A percentile compares a stretch with the other conserved stretches of the same genome.
These are phyloP conservation scores for Ophiorrhiza pumila DNA, from an alignment of 257 asterid genomes.

Conservation along the genomic window DNA sequence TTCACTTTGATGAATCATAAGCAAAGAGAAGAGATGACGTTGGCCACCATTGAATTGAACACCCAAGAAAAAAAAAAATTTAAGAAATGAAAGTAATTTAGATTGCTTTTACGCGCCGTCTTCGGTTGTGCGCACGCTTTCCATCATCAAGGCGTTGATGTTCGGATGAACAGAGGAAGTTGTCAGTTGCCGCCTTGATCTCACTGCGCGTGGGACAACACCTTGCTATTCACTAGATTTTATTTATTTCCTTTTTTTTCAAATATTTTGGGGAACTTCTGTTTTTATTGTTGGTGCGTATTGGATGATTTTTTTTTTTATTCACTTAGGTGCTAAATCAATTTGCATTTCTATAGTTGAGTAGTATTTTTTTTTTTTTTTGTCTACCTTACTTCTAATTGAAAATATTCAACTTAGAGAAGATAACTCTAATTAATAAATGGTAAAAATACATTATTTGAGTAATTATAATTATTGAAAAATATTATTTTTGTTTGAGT, in stretches of 20 bases:
- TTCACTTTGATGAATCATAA: constrained; percentile 13
- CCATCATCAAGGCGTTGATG: background rate
- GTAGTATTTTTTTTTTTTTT: too few relatives aligned
- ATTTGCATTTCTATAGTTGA: too few relatives aligned
- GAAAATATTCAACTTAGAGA: too few relatives aligned
- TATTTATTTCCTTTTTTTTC: background rate
- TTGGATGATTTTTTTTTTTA: too few relatives aligned
- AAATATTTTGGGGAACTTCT: background rate
- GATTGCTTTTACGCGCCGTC: constrained; percentile 10
- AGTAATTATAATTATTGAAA: too few relatives aligned
- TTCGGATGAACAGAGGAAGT: background rate
- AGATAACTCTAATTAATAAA: too few relatives aligned
- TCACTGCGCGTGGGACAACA: constrained; percentile 2
- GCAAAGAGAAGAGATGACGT: constrained; percentile 35
- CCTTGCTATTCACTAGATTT: background rate
- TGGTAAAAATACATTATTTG: too few relatives aligned
- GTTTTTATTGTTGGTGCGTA: too few relatives aligned
- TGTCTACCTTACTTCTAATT: too few relatives aligned
- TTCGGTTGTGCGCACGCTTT: constrained; percentile 6
- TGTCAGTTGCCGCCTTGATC: background rate
- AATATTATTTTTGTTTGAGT: too few relatives aligned
- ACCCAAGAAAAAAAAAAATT: background rate
- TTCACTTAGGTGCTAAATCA: too few relatives aligned
- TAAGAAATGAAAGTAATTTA: background rate
- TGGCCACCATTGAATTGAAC: constrained; percentile 24